phyloP scores from a whole-genome alignment of 257 asterid genomes.

The Fraxinus quadrangulata region DNA sequence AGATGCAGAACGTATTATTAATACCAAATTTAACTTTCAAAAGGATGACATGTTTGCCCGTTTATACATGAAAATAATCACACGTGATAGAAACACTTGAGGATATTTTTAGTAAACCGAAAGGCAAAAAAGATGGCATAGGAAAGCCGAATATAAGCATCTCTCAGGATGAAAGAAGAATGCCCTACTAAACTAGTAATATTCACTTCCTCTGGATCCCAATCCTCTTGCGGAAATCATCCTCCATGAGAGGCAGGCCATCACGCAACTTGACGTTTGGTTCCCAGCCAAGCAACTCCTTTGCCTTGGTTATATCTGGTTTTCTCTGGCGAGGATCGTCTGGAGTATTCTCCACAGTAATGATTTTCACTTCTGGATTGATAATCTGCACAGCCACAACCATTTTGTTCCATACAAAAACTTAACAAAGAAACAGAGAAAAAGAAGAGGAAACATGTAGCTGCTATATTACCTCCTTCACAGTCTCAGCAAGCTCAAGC shows the following conservation, averaged over 20 bases:
- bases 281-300: slow-evolving; percentile 84
- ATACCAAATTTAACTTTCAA: neutral
- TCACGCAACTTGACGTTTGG: slow-evolving; percentile 77
- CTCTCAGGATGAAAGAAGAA: neutral
- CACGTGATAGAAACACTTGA: neutral
- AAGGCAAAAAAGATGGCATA: neutral
- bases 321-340: slow-evolving; percentile 96
- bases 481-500: slow-evolving; percentile 65
- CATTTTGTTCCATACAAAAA: neutral
- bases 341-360: slow-evolving; percentile 87
- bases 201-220: slow-evolving; percentile 51
- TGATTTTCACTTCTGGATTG: slow-evolving; percentile 70
- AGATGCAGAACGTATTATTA: neutral
- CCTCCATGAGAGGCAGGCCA: slow-evolving; percentile 96
- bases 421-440: neutral
- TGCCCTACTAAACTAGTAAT: neutral
- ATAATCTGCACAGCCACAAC: slow-evolving; percentile 55
- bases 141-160: neutral
- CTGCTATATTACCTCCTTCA: slow-evolving; percentile 45
- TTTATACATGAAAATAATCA: neutral
- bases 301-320: slow-evolving; percentile 89
- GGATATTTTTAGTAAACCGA: neutral
- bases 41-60: neutral
- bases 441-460: neutral
- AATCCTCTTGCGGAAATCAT: slow-evolving; percentile 81